These are phyloP conservation scores for Linum usitatissimum DNA, from an alignment of 345 rosid genomes.

Conservation along the genomic window DNA sequence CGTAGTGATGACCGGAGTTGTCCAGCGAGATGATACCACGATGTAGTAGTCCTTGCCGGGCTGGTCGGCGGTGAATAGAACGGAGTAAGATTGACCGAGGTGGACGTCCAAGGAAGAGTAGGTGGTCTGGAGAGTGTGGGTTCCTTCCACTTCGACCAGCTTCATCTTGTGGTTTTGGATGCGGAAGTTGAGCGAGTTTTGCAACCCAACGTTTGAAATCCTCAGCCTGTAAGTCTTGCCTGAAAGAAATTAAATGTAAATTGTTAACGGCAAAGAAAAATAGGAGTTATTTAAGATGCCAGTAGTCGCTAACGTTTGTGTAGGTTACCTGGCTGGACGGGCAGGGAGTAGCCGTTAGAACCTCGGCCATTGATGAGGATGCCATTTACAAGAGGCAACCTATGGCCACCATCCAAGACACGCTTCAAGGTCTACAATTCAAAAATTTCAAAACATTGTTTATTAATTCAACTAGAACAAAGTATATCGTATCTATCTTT, in stretches of 20 bases:
- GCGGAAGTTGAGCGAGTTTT: conserved; percentile 52
- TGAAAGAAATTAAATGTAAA: conserved; percentile 5
- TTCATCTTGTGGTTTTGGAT: conserved; percentile 62
- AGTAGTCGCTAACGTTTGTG: too few relatives aligned
- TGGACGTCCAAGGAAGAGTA: conserved; percentile 64
- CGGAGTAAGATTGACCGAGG: conserved; percentile 82
- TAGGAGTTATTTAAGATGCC: not conserved
- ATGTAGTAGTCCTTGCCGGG: conserved; percentile 48
- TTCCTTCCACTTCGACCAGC: conserved; percentile 88
- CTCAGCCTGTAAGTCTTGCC: conserved; percentile 81
- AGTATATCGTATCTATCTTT: too few relatives aligned
- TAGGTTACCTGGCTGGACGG: conserved; percentile 14
- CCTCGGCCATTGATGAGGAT: conserved; percentile 23
- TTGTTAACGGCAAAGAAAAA: not conserved
- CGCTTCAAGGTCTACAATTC: conserved; percentile 15
- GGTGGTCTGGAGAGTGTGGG: conserved; percentile 62
- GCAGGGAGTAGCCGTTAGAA: conserved; percentile 6
- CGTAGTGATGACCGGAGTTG: conserved; percentile 28
- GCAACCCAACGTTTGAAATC: conserved; percentile 80
- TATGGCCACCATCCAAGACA: conserved; percentile 15
- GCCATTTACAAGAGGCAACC: conserved; percentile 17
- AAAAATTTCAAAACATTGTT: not conserved
- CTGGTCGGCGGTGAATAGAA: conserved; percentile 76
- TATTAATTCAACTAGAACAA: not conserved
- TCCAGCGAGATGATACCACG: conserved; percentile 51